Conservation (phyloP, 73 alveolate genomes). For the Blepharisma stoltei region DNA sequence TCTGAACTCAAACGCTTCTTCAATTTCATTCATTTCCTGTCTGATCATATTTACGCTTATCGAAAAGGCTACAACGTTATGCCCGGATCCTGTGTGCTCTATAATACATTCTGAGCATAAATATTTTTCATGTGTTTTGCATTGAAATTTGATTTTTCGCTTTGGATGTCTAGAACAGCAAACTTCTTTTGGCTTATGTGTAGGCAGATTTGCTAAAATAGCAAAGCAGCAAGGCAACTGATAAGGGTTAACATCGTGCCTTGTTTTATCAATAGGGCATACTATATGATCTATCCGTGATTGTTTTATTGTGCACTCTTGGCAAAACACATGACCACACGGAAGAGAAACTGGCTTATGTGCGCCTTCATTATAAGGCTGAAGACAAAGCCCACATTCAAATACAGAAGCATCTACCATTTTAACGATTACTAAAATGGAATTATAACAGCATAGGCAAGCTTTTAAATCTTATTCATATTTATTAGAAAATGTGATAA, state of each 20-base stretch:
- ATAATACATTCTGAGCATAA: slow-evolving; percentile 61
- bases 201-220: slow-evolving; percentile 56
- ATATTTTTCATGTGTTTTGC: slow-evolving; percentile 44
- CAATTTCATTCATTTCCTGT: slow-evolving; percentile 34
- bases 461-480: too few relatives aligned
- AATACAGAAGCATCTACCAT: slow-evolving; percentile 39
- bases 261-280: slow-evolving; percentile 55
- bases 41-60: slow-evolving; percentile 32
- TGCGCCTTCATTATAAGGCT: slow-evolving; percentile 37
- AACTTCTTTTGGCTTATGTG: slow-evolving; percentile 2
- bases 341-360: slow-evolving; percentile 53
- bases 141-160: slow-evolving; percentile 45
- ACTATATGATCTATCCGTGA: slow-evolving; percentile 17
- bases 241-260: slow-evolving; percentile 28
- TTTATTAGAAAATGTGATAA: too few relatives aligned
- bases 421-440: neutral
- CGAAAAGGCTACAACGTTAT: slow-evolving; percentile 44
- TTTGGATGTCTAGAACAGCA: slow-evolving; percentile 43
- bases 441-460: too few relatives aligned
- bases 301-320: slow-evolving; percentile 36
- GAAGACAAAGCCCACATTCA: slow-evolving; percentile 53
- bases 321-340: slow-evolving; percentile 67
- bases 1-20: slow-evolving; percentile 17
- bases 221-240: slow-evolving; percentile 52
- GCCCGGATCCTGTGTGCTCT: slow-evolving; percentile 51